Percentiles rank a stretch among this genome's conserved stretches.
These are phyloP conservation scores for Schoenoplectus tabernaemontani DNA, from an alignment of 202 grass and related monocot species.

Conservation along the genomic window DNA sequence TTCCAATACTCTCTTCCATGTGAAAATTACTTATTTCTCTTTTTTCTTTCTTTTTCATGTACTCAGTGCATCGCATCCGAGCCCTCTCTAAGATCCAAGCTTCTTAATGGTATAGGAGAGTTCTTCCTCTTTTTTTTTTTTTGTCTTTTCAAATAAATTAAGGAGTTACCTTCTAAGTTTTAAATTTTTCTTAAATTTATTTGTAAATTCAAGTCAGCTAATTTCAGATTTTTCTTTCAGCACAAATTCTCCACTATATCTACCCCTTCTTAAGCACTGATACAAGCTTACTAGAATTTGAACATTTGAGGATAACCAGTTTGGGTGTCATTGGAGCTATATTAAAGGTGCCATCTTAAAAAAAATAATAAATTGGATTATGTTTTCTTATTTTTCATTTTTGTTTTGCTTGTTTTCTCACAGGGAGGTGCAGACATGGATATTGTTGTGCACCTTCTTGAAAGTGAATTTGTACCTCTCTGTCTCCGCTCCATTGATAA, in stretches of 20 bases:
- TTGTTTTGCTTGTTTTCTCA: neutral
- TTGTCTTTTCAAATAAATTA: neutral
- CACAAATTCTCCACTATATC: slow-evolving; percentile 6
- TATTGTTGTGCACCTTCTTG: slow-evolving; percentile 9
- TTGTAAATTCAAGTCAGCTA: neutral
- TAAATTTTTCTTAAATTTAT: neutral
- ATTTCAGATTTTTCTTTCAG: neutral
- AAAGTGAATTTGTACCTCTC: slow-evolving; percentile 3
- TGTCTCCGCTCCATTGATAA: slow-evolving; percentile 4
- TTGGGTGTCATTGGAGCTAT: slow-evolving; percentile 24
- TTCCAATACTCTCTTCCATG: too few relatives aligned
- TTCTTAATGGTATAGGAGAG: slow-evolving; percentile 2
- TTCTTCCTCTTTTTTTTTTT: neutral
- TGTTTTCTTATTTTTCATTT: neutral
- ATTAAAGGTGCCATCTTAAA: neutral
- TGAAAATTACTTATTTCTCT: too few relatives aligned
- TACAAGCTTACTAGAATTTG: slow-evolving; percentile 8
- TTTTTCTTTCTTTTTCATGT: neutral
- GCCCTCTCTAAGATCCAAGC: slow-evolving; percentile 1
- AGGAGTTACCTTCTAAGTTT: neutral
- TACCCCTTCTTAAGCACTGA: slow-evolving; percentile 22
- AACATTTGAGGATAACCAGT: slow-evolving; percentile 23
- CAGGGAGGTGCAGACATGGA: slow-evolving; percentile 2
- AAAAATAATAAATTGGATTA: neutral
- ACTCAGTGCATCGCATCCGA: slow-evolving; percentile 9